Evolutionary conservation across 2,329 filamentous ascomycete genomes (phyloP).

Genomic region (Thermothelomyces thermophilus): DNA sequence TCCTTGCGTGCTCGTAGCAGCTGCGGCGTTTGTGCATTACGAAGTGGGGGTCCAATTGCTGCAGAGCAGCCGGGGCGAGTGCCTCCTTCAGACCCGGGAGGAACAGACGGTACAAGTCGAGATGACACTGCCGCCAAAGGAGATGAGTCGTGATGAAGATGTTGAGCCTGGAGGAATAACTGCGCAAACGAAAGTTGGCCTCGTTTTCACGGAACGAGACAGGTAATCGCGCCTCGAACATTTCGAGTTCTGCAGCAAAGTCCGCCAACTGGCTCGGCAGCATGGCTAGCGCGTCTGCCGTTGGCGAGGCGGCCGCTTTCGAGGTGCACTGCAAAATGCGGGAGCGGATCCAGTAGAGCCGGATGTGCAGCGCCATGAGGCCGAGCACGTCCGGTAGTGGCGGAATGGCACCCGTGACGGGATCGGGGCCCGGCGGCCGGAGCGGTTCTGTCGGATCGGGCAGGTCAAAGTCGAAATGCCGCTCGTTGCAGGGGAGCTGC

Average conservation of each 20-base stretch:
- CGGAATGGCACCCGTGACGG: slow-evolving; percentile 35
- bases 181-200: slow-evolving; percentile 47
- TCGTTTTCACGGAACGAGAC: slow-evolving; percentile 53
- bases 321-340: slow-evolving; percentile 50
- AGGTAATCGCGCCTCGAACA: slow-evolving; percentile 48
- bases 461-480: slow-evolving; percentile 51
- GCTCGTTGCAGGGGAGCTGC: slow-evolving; percentile 44
- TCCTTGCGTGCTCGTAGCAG: slow-evolving; percentile 48
- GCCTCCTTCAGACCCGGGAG: slow-evolving; percentile 47
- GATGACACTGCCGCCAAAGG: slow-evolving; percentile 53
- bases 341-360: slow-evolving; percentile 49
- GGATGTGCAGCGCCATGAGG: slow-evolving; percentile 50
- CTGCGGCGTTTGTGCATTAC: slow-evolving; percentile 42
- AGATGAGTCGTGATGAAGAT: slow-evolving; percentile 55
- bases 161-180: slow-evolving; percentile 51
- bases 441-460: slow-evolving; percentile 48
- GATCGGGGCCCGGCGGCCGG: slow-evolving; percentile 36
- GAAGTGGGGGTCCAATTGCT: slow-evolving; percentile 42
- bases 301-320: slow-evolving; percentile 35
- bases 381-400: slow-evolving; percentile 48
- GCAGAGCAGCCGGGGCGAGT: slow-evolving; percentile 38
- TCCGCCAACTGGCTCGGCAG: slow-evolving; percentile 43
- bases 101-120: slow-evolving; percentile 49
- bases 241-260: slow-evolving; percentile 39
- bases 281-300: slow-evolving; percentile 38